A percentile compares a stretch with the other conserved stretches of the same genome.
Conservation (phyloP, 208 protist genomes). For the Trypanosomatidae sp. region DNA sequence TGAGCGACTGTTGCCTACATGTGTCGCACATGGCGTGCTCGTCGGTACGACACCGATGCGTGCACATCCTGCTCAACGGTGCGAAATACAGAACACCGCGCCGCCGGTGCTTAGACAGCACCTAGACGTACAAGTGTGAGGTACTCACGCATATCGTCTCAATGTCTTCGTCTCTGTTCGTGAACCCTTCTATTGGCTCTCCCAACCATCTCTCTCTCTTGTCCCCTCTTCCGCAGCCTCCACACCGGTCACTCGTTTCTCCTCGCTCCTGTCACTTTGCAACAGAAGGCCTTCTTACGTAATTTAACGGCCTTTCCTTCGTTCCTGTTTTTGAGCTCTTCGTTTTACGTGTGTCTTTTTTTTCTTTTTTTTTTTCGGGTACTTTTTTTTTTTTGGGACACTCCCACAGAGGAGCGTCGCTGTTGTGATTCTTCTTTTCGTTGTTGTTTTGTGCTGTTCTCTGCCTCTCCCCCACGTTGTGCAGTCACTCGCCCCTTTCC, state of each 20-base stretch:
- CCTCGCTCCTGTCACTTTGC: neutral
- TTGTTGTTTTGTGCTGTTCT: neutral
- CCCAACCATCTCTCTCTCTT: neutral
- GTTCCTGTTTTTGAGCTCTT: neutral
- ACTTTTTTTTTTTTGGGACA: neutral
- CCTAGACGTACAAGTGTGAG: neutral
- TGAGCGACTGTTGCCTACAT: neutral
- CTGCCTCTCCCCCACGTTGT: neutral
- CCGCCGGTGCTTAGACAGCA: neutral
- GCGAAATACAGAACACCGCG: neutral
- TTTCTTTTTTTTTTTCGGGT: neutral
- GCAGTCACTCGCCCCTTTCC: too few species aligned
- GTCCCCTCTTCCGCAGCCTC: neutral
- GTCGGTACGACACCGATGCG: neutral
- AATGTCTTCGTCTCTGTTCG: neutral
- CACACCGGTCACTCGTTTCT: neutral
- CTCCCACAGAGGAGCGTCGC: too few species aligned
- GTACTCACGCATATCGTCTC: neutral
- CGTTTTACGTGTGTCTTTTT: neutral
- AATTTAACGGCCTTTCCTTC: neutral
- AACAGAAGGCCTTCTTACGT: too few species aligned
- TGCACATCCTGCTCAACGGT: neutral
- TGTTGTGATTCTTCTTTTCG: too few species aligned
- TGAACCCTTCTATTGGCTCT: neutral
- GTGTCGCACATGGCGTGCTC: neutral